These are phyloP conservation scores for Dimocarpus longan DNA, from an alignment of 345 rosid species.

Conservation along the genomic window DNA sequence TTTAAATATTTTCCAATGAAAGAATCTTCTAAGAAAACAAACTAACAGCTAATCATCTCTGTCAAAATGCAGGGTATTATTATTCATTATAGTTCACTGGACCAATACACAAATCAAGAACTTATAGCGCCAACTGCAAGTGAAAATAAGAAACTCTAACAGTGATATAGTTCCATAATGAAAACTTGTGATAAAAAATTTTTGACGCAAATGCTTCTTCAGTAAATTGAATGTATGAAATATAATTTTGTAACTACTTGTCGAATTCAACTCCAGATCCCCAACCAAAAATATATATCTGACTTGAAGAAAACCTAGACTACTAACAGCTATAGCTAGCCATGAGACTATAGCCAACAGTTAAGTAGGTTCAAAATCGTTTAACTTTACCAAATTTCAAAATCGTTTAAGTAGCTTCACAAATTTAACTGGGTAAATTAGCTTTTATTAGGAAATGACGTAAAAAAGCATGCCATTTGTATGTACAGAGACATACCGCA, in stretches of 20 bases:
- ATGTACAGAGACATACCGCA: conserved; percentile 57
- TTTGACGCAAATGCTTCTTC: background rate
- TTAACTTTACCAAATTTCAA: background rate
- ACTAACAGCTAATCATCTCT: too few species aligned
- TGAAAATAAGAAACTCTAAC: background rate
- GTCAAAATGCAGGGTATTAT: too few species aligned
- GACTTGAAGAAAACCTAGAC: background rate
- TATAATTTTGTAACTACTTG: background rate
- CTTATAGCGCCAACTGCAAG: background rate
- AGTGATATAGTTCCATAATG: background rate
- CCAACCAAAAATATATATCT: background rate
- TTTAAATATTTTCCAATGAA: too few species aligned
- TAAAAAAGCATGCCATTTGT: background rate
- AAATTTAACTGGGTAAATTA: background rate
- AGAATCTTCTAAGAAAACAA: too few species aligned
- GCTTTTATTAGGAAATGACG: background rate
- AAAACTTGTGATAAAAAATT: too few species aligned
- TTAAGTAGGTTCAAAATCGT: background rate
- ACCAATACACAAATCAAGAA: background rate
- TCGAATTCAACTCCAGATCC: too few species aligned
- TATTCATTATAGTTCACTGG: too few species aligned
- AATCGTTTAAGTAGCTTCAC: background rate
- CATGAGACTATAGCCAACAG: background rate
- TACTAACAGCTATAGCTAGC: background rate
- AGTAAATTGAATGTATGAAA: background rate